phyloP scores from a whole-genome alignment of 2,329 filamentous ascomycete species.

The Epichloe baconii region DNA sequence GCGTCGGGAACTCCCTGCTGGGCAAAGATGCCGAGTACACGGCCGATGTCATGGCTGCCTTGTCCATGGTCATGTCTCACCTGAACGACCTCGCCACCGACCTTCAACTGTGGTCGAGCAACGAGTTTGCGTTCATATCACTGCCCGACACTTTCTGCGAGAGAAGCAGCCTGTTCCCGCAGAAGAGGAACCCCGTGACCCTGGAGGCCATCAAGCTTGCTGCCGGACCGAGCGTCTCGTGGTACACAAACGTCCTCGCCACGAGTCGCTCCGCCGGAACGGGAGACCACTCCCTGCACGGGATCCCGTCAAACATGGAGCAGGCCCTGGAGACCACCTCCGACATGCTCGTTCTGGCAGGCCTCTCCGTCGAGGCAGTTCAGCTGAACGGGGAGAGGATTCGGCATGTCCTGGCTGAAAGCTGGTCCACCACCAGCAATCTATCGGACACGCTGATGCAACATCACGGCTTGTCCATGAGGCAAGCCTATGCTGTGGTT shows the following conservation, averaged over 20 bases:
- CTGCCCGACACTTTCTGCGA: background rate
- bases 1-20: background rate
- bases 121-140: background rate
- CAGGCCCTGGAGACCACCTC: background rate
- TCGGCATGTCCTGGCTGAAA: background rate
- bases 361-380: background rate
- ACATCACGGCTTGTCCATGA: background rate
- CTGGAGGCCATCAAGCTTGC: background rate
- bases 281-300: background rate
- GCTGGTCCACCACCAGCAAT: background rate
- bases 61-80: background rate
- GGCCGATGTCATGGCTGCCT: background rate
- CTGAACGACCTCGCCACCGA: background rate
- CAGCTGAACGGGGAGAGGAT: background rate
- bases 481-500: background rate
- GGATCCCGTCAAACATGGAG: background rate
- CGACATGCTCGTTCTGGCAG: background rate
- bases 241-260: background rate
- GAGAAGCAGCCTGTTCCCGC: background rate
- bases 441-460: background rate
- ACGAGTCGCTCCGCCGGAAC: background rate
- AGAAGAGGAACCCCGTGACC: background rate
- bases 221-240: background rate
- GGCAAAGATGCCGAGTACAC: background rate
- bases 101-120: background rate